Evolutionary conservation across 306 rosid genomes (phyloP), one percentile per base, ranked within the genome.

Genomic region (Phaseolus lunatus): DNA sequence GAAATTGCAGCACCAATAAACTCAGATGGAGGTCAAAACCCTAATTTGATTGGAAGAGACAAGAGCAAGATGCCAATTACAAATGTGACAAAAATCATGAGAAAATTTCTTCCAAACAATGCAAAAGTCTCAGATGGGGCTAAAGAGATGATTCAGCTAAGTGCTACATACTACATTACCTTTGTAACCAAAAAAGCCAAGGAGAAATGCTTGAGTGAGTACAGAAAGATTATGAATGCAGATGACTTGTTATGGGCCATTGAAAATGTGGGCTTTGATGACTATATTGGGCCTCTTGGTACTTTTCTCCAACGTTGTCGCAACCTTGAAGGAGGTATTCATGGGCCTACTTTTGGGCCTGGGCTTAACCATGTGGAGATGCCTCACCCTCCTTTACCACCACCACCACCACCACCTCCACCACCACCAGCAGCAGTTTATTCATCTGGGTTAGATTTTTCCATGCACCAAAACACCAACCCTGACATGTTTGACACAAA

Each of bases 171-270:
- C 22, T 80, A n/a, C 79, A 65, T 80, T 9, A 27, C 10, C 5
- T 20, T 26, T 4, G 10, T 80, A 3, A 72, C 68, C 0, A 44
- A 5, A 19, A 80, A 72, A 23, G 79, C 83, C 12, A 39, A 5
- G 0, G 75, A 73, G 5, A 35, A 20, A 53, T 52, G 69, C 7
- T 2, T 52, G 10, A 27, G 22, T 0, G 75, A 72, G 43, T 73
- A 5, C 0, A 64, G 79, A 20, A 72, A 19, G 26, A 44, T 45
- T 16, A 14, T 73, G 52, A 48, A 37, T 7, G 63, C 23, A 0
- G 53, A 80, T 23, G 84, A 80, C 41, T 0, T 80, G 5, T 20
- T 80, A 6, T 73, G 75, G 84, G 84, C 70, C 1, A 26, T 80
- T 13, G 2, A 43, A 3, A 3, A 3, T 1, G 1, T 65, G 2